Base-by-base conservation (phyloP, 306 rosid genomes). In the Cyamopsis tetragonoloba region DNA sequence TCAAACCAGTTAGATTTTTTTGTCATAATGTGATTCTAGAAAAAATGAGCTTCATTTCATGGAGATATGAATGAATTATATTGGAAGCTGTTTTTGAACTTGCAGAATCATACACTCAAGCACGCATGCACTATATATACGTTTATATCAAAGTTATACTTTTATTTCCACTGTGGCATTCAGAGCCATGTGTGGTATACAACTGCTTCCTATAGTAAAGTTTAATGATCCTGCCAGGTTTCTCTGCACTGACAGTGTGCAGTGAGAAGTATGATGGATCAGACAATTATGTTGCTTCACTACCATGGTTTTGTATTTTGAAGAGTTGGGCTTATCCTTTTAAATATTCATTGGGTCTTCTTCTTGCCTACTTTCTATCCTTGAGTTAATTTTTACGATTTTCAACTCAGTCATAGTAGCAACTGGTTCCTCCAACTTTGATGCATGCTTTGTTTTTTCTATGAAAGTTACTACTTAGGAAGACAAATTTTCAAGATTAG, bases 231-330 rank as follows among this genome's bases (percentile, higher is more conserved):
- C 95, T 90, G 92, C 92, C 96, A 95, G 99, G 99, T 95, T 91
- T 90, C 97, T 88, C 89, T 95, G 97, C 80, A 95, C 87, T 90
- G 99, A 72, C 97, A 95, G 97, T 91, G 99, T 90, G 84, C 99
- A 86, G 99, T 30, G 99, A 90, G 99, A 95, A 95, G 97, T 95
- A 95, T 90, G 97, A 95, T 90, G 96, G 95, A 44, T 90, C 92
- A 11, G 62, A 90, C 92, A 95, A 7, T 48, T 47, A 24, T 58
- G 34, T 62, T n/a, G 11, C 71, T 49, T 48, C 30, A 4, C 4
- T 18, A 5, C 62, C 49, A 56, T 20, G 44, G 38, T 57, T 24
- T 15, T 34, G 1, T 74, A 14, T 44, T 27, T 47, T 63, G 20
- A 44, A 8, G 50, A 12, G 41, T 64, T 64, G 26, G 34, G 44